phyloP scores from a whole-genome alignment of 441 rosid genomes.

The Populus trichocarpa region DNA sequence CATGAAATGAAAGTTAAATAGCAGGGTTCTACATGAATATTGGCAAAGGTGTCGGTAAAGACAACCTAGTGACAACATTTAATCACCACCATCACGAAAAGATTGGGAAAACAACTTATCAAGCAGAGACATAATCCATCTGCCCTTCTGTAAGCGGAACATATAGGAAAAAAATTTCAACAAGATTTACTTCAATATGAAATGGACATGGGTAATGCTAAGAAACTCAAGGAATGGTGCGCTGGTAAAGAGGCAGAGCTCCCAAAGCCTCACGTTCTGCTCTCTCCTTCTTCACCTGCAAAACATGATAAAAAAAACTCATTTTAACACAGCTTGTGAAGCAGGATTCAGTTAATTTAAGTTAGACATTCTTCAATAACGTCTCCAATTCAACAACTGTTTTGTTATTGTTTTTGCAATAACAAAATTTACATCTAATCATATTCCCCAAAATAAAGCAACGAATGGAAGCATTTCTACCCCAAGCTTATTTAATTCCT shows the following conservation, averaged over 20 bases:
- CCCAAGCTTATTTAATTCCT: constrained; percentile 1
- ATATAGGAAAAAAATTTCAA: background rate
- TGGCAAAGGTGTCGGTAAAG: constrained; percentile 11
- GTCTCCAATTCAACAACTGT: background rate
- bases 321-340: background rate
- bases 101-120: constrained; percentile 9
- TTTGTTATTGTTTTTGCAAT: background rate
- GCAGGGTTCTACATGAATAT: constrained; percentile 16
- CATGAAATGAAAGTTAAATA: background rate
- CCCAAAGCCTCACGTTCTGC: constrained; percentile 87
- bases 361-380: background rate
- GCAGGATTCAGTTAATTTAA: background rate
- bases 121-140: constrained; percentile 3
- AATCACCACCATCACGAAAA: constrained; percentile 5
- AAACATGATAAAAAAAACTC: background rate
- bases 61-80: constrained; percentile 10
- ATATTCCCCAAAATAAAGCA: background rate
- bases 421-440: background rate
- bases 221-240: constrained; percentile 64
- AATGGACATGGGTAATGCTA: constrained; percentile 8
- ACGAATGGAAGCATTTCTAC: background rate
- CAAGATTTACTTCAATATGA: constrained; percentile 13
- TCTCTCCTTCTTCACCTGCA: constrained; percentile 79
- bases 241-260: constrained; percentile 85
- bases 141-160: background rate